phyloP scores from a whole-genome alignment of 2,329 filamentous ascomycete genomes.

The Fusarium continuum region DNA sequence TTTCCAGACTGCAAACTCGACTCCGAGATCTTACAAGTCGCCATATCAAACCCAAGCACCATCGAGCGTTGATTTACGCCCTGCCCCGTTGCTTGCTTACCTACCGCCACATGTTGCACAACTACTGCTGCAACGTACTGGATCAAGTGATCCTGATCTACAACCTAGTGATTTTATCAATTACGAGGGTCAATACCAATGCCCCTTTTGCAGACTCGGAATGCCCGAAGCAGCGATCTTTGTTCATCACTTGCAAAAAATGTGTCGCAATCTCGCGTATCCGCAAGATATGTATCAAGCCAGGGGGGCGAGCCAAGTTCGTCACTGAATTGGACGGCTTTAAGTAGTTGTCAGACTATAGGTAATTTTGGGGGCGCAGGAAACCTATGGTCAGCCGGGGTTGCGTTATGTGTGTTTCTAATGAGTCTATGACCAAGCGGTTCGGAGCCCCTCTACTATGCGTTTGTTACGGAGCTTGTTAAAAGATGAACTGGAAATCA shows the following conservation, averaged over 20 bases:
- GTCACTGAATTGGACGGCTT: background rate
- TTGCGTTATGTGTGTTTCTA: too few species aligned
- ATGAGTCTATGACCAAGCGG: too few species aligned
- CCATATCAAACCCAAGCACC: background rate
- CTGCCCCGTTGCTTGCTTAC: background rate
- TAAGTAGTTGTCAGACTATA: background rate
- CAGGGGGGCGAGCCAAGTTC: background rate
- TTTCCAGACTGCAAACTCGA: background rate
- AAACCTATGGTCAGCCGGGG: too few species aligned
- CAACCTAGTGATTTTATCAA: conserved; percentile 11
- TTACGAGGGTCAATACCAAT: background rate
- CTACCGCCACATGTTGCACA: background rate
- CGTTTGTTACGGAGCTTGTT: too few species aligned
- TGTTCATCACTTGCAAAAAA: conserved; percentile 1
- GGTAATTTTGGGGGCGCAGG: too few species aligned
- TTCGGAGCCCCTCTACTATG: too few species aligned
- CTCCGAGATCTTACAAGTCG: background rate
- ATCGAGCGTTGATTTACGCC: background rate
- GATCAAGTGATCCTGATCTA: background rate
- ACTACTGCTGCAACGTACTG: background rate
- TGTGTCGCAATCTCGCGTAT: background rate
- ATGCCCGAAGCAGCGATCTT: background rate
- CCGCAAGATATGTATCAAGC: background rate
- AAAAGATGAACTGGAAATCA: too few species aligned
- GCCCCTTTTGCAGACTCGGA: conserved; percentile 9